phyloP scores from a whole-genome alignment of 2,329 filamentous ascomycete genomes.

The Nemania serpens region DNA sequence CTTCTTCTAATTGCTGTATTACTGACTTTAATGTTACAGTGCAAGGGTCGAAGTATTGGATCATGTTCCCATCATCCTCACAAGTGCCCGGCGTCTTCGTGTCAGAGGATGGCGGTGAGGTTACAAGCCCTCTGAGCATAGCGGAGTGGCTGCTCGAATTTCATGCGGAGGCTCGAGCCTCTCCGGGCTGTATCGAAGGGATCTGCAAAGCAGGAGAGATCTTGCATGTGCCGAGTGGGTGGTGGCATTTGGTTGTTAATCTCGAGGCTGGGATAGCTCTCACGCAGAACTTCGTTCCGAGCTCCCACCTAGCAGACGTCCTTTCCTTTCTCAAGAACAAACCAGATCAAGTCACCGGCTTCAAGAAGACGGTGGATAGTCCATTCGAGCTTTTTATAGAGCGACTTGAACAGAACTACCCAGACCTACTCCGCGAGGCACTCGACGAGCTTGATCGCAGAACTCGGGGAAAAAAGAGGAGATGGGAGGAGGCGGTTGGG shows the following conservation, averaged over 20 bases:
- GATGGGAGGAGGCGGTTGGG: slow-evolving; percentile 81
- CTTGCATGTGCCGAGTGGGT: slow-evolving; percentile 88
- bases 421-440: slow-evolving; percentile 69
- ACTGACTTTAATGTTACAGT: slow-evolving; percentile 47
- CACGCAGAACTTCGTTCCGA: slow-evolving; percentile 93
- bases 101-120: slow-evolving; percentile 86
- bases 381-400: slow-evolving; percentile 77
- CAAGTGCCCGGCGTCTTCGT: slow-evolving; percentile 89
- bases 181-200: slow-evolving; percentile 80
- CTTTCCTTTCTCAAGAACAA: slow-evolving; percentile 82
- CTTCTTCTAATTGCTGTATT: neutral
- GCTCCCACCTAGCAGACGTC: slow-evolving; percentile 73
- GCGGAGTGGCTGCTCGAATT: slow-evolving; percentile 96
- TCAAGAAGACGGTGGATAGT: slow-evolving; percentile 71
- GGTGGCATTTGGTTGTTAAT: slow-evolving; percentile 97
- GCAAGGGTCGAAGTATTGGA: slow-evolving; percentile 93
- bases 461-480: slow-evolving; percentile 71
- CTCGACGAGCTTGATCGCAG: slow-evolving; percentile 68
- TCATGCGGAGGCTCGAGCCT: slow-evolving; percentile 77
- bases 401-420: slow-evolving; percentile 65
- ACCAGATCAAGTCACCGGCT: slow-evolving; percentile 85
- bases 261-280: slow-evolving; percentile 82
- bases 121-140: slow-evolving; percentile 91
- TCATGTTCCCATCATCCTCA: slow-evolving; percentile 87
- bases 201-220: slow-evolving; percentile 85